Evolutionary conservation across 2,329 filamentous ascomycete species (phyloP).

Genomic region (Cytospora paraplurivora): DNA sequence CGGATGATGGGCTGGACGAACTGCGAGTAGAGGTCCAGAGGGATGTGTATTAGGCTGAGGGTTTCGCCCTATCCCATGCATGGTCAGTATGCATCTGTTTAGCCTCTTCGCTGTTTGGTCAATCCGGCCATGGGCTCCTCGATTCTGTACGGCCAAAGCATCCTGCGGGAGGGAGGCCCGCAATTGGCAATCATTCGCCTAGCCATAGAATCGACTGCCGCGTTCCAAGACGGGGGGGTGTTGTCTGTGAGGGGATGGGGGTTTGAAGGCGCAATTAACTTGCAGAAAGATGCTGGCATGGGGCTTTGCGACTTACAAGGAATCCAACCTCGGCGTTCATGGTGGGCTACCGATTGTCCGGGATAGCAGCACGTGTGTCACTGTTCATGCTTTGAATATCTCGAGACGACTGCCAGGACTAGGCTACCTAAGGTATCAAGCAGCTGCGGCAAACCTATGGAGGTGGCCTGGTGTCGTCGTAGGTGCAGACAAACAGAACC

Average conservation of each 20-base stretch:
- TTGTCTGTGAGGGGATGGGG: not conserved
- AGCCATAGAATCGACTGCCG: not conserved
- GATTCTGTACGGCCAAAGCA: not conserved
- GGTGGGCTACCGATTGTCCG: conserved; percentile 31
- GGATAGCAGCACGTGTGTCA: conserved; percentile 4
- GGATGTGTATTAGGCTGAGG: conserved; percentile 88
- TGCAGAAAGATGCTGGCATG: not conserved
- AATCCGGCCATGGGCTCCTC: not conserved
- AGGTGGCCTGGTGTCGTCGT: no score
- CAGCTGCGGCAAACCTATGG: not conserved
- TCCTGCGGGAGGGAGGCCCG: conserved; percentile 11
- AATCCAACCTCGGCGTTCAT: conserved; percentile 63
- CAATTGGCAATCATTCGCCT: conserved; percentile 11
- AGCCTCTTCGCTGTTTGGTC: not conserved
- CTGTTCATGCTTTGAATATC: conserved; percentile 25
- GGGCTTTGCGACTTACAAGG: conserved; percentile 47
- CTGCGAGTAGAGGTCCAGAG: conserved; percentile 72
- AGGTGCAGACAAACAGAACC: not conserved
- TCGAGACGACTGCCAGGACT: conserved; percentile 16
- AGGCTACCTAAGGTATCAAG: not conserved
- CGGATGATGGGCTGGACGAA: conserved; percentile 88
- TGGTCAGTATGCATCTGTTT: conserved; percentile 33
- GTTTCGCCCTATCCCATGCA: conserved; percentile 70
- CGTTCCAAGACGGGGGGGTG: not conserved
- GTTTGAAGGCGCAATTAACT: not conserved